A percentile compares a stretch with the other conserved stretches of the same genome.
Evolutionary conservation across 352 stramenopile genomes (phyloP).

Genomic region (Globisporangium polare): DNA sequence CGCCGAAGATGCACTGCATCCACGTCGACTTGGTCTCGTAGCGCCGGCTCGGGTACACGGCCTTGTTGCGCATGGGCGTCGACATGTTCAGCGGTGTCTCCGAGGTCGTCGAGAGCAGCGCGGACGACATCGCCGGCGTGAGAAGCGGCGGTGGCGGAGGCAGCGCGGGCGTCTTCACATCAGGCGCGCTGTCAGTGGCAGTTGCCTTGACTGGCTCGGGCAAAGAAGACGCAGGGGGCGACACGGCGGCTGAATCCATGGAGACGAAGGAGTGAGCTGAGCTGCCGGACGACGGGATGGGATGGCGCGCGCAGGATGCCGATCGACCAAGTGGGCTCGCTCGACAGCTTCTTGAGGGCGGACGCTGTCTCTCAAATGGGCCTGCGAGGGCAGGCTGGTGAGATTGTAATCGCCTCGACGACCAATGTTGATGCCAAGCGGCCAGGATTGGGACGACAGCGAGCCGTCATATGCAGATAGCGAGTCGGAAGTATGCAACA

Average conservation of each 20-base stretch:
- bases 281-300: too few relatives aligned
- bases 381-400: neutral
- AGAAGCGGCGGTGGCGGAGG: too few relatives aligned
- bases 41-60: slow-evolving; percentile 37
- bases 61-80: slow-evolving; percentile 17
- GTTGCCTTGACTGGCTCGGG: neutral
- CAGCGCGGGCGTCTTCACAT: slow-evolving; percentile 4
- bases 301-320: neutral
- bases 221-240: too few relatives aligned
- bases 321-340: too few relatives aligned
- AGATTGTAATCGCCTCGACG: neutral
- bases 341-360: neutral
- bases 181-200: neutral
- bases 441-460: too few relatives aligned
- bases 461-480: neutral
- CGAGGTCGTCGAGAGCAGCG: slow-evolving; percentile 11
- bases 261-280: too few relatives aligned
- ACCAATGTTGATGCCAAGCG: slow-evolving; percentile 6
- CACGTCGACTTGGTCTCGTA: slow-evolving; percentile 44
- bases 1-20: slow-evolving; percentile 37
- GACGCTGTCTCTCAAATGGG: neutral
- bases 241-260: too few relatives aligned
- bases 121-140: neutral
- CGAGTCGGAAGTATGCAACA: neutral
- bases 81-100: slow-evolving; percentile 19